Base-by-base conservation (phyloP, 1,284 basidiomycete species). In the Cryptococcus jaspeensis region DNA sequence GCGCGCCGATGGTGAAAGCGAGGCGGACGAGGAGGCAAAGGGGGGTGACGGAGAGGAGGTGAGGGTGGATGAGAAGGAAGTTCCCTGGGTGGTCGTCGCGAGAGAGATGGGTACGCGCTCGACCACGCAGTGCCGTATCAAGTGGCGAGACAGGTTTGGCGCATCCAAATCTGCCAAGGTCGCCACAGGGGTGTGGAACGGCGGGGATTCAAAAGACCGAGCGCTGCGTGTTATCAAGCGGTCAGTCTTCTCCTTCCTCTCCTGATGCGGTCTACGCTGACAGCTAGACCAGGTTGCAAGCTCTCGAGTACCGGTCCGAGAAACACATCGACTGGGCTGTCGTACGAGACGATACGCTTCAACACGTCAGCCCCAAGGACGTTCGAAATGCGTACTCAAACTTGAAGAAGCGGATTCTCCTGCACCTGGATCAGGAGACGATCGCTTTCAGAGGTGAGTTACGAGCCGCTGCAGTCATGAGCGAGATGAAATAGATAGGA, bases 81-180 rank as follows among this genome's bases (percentile, higher is more conserved):
- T 56, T 18, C 55, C 59, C 16, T 61, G 59, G 59, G 49, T 39
- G 3, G 39, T 58, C 11, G 56, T 61, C 5, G 55, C 50, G 28
- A 52, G 55, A 25, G 56, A 55, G 25, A 59, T 59, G 57, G 61
- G 61, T 13, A 54, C 43, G 13, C 50, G 59, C 32, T 55, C 49
- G 7, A 50, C 55, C 7, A 57, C 53, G n/a, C 59, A 61, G 37
- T 61, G 59, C 50, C 39, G 59, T n/a, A 54, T 52, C 22, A 58
- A 55, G 39, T 61, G 56, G 55, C 50, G 52, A 16, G 59, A 58
- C 41, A 43, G 37, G 9, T 38, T 55, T 12, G 38, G 40, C 7
- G 50, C 53, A 2, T 54, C n/a, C 15, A 37, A 37, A 49, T 16
- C 16, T 15, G 41, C 43, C n/a, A 38, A 22, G 16, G 35, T 9